Evolutionary conservation across 176 grass and related monocot genomes (phyloP).

Genomic region (Thinopyrum elongatum): DNA sequence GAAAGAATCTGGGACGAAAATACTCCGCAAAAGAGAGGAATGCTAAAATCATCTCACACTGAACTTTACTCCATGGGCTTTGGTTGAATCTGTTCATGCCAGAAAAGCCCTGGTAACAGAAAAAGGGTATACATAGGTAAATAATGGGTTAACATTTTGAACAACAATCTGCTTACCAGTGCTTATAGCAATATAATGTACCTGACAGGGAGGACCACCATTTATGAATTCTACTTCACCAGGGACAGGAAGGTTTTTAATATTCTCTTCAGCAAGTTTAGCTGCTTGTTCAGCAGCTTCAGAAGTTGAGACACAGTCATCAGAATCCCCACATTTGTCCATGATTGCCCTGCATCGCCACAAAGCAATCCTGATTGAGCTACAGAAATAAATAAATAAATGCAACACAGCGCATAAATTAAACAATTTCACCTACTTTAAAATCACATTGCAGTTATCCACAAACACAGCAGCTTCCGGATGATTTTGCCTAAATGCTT

Average conservation of each 20-base stretch:
- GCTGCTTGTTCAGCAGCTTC: slow-evolving; percentile 87
- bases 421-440: slow-evolving; percentile 64
- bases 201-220: slow-evolving; percentile 97
- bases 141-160: not conserved
- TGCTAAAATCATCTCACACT: slow-evolving; percentile 98
- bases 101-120: slow-evolving; percentile 82
- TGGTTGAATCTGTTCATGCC: slow-evolving; percentile 99
- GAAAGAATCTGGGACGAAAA: slow-evolving; percentile 91
- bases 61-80: slow-evolving; percentile 99
- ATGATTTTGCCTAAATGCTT: slow-evolving; percentile 94
- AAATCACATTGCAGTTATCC: slow-evolving; percentile 98
- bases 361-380: not conserved
- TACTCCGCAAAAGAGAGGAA: slow-evolving; percentile 95
- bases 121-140: slow-evolving; percentile 20
- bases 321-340: slow-evolving; percentile 91
- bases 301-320: slow-evolving; percentile 91
- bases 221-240: slow-evolving; percentile 99
- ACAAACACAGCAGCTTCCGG: slow-evolving; percentile 84
- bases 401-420: not conserved
- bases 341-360: slow-evolving; percentile 77
- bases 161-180: not conserved
- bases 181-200: slow-evolving; percentile 36
- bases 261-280: slow-evolving; percentile 63
- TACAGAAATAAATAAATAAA: not conserved
- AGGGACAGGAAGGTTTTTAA: slow-evolving; percentile 84